Conservation (phyloP, 805 yeast genomes). For the Schizosaccharomyces pombe region DNA sequence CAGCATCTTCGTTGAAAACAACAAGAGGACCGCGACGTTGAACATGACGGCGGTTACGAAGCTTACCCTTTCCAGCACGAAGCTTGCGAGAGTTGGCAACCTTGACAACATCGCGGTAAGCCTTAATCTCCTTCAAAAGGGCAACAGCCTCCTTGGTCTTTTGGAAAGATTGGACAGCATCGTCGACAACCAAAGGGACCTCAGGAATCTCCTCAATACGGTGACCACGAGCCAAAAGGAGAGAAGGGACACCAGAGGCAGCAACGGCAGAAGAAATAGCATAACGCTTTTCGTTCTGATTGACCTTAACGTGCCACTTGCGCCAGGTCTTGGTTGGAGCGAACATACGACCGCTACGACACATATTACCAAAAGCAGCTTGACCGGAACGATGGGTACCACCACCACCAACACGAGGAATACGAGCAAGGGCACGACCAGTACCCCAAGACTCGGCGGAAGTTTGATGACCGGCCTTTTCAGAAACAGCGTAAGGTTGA, state of each 20-base stretch:
- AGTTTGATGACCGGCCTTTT: slow-evolving; percentile 98
- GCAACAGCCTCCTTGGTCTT: slow-evolving; percentile 99
- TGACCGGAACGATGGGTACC: slow-evolving; percentile 99
- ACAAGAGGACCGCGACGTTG: slow-evolving; percentile 99
- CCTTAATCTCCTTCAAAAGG: slow-evolving; percentile 92
- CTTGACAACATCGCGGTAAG: slow-evolving; percentile 93
- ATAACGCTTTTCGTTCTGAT: slow-evolving; percentile 99
- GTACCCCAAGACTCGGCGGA: slow-evolving; percentile 99
- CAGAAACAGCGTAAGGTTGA: slow-evolving; percentile 99
- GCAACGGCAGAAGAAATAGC: slow-evolving; percentile 99
- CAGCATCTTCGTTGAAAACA: slow-evolving; percentile 86
- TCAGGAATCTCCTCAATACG: slow-evolving; percentile 94
- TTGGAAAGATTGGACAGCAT: slow-evolving; percentile 72
- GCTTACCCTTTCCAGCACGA: slow-evolving; percentile 99
- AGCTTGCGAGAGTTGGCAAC: slow-evolving; percentile 95
- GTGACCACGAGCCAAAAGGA: slow-evolving; percentile 99
- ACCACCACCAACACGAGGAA: slow-evolving; percentile 99
- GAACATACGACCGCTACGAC: slow-evolving; percentile 99
- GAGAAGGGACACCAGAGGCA: slow-evolving; percentile 93
- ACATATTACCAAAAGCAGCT: slow-evolving; percentile 99
- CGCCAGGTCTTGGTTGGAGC: slow-evolving; percentile 99
- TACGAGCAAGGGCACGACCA: slow-evolving; percentile 99
- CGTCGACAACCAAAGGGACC: slow-evolving; percentile 90
- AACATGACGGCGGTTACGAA: slow-evolving; percentile 97
- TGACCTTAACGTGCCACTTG: slow-evolving; percentile 99